Percentiles rank a stretch among this genome's conserved stretches.
phyloP scores from a whole-genome alignment of 2,329 filamentous ascomycete genomes.

The Fusarium robinianum region DNA sequence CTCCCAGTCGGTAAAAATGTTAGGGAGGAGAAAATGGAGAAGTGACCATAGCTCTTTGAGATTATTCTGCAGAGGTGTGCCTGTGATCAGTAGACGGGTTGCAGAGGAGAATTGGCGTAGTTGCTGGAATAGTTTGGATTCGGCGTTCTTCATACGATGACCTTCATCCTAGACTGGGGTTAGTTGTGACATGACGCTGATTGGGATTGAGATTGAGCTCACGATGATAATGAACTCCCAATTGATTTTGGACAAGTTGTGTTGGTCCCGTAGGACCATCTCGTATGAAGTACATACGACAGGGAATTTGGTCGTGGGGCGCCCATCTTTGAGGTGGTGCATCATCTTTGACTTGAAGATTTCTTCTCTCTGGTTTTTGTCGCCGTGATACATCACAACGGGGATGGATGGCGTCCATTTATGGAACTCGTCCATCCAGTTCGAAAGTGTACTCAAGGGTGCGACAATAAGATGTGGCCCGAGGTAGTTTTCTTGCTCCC shows the following conservation, averaged over 20 bases:
- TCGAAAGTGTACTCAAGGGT: constrained; percentile 87
- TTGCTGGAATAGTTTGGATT: constrained; percentile 88
- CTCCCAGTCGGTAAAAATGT: constrained; percentile 90
- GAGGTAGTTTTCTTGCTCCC: constrained; percentile 80
- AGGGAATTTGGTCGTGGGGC: constrained; percentile 71
- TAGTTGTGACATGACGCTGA: constrained; percentile 20
- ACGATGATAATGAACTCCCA: constrained; percentile 99
- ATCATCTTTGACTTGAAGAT: constrained; percentile 76
- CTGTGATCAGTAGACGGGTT: constrained; percentile 89
- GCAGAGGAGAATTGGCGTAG: constrained; percentile 87
- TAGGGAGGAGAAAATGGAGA: constrained; percentile 88
- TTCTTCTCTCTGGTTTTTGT: constrained; percentile 73
- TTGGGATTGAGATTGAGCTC: constrained; percentile 36
- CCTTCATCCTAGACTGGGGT: constrained; percentile 73
- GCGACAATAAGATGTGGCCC: constrained; percentile 92
- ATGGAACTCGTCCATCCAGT: constrained; percentile 94
- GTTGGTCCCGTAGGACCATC: constrained; percentile 89
- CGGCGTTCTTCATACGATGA: constrained; percentile 95
- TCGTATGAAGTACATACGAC: constrained; percentile 96
- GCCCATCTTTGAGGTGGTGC: constrained; percentile 65
- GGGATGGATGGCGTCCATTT: constrained; percentile 90
- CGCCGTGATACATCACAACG: constrained; percentile 88
- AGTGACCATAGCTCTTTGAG: constrained; percentile 93
- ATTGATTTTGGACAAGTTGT: constrained; percentile 78
- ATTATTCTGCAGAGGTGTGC: constrained; percentile 95